Evolutionary conservation across 352 stramenopile species (phyloP), one percentile per base, ranked within the genome.

Genomic region (Globisporangium middletonii): DNA sequence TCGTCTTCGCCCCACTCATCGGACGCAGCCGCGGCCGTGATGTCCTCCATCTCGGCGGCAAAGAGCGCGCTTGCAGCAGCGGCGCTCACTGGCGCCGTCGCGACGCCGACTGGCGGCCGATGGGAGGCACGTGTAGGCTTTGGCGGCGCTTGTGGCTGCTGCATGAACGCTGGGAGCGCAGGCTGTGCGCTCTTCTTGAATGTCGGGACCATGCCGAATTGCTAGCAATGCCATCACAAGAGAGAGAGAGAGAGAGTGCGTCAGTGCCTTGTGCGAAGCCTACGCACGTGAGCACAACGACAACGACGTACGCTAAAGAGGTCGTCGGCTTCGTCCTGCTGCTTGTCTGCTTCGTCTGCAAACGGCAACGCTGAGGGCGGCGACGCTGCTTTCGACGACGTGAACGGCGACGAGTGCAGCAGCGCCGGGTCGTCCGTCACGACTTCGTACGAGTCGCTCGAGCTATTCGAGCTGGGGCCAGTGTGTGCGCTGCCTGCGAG

Each of bases 141-240:
- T 26, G 61, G 48, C 16, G 19, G 56, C 59, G 43, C 59, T 27
- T 59, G 59, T 50, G 23, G 57, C 18, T 23, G 43, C 44, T 60
- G 56, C 28, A 54, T 55, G 23, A 57, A 63, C 45, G 69, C 51
- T 44, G 65, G 50, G 44, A 64, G 51, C n/a, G 67, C 56, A 37
- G 62, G 65, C 64, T 75, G 70, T 42, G 72, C 68, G 57, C 69
- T 77, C 48, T 87, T 85, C 57, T 87, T 86, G 62, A 93, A 88
- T 43, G 68, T 87, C 26, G 80, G 78, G 27, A 91, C 80, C 78
- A 93, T 89, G 6, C 79, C 80, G 57, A 93, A 93, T 88, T 93
- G 79, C 83, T 93, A 59, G 44, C 2, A 0, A 27, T 28, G 43
- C 15, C 16, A 41, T n/a, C 8, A 11, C 3, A 9, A 55, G 2